Percentiles rank a stretch among this genome's conserved stretches.
Conservation (phyloP, 495 filamentous ascomycete genomes). For the Aspergillus carlsbadensis region DNA sequence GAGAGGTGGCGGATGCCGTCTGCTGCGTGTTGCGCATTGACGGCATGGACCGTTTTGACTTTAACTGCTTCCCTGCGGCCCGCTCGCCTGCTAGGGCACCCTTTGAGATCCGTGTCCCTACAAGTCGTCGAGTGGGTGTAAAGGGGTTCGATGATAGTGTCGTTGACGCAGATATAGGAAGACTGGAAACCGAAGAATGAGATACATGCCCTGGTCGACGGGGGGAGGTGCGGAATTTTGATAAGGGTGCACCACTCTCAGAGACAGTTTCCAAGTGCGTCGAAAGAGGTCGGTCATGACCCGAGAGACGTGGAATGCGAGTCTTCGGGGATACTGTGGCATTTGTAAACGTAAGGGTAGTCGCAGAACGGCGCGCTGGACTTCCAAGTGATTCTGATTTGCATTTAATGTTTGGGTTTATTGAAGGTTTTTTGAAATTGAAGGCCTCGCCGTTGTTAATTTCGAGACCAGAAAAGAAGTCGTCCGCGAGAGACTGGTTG, state of each 20-base stretch:
- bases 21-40: constrained; percentile 60
- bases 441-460: constrained; percentile 82
- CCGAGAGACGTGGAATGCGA: constrained; percentile 62
- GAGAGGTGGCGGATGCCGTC: constrained; percentile 32
- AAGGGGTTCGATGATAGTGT: constrained; percentile 50
- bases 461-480: constrained; percentile 85
- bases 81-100: constrained; percentile 54
- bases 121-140: constrained; percentile 58
- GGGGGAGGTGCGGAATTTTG: constrained; percentile 55
- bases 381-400: constrained; percentile 67
- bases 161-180: constrained; percentile 54
- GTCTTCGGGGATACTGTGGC: constrained; percentile 48
- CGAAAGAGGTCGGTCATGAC: constrained; percentile 65
- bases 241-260: constrained; percentile 77
- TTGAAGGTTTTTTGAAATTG: constrained; percentile 69
- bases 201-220: constrained; percentile 65
- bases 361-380: constrained; percentile 70
- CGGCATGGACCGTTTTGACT: constrained; percentile 85
- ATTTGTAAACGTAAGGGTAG: constrained; percentile 89
- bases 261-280: constrained; percentile 84
- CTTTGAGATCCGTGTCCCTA: constrained; percentile 56
- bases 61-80: constrained; percentile 69
- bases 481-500: constrained; percentile 58
- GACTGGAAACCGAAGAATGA: constrained; percentile 64
- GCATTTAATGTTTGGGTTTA: constrained; percentile 93